phyloP scores from a whole-genome alignment of 495 filamentous ascomycete genomes.

The Podospora didyma region DNA sequence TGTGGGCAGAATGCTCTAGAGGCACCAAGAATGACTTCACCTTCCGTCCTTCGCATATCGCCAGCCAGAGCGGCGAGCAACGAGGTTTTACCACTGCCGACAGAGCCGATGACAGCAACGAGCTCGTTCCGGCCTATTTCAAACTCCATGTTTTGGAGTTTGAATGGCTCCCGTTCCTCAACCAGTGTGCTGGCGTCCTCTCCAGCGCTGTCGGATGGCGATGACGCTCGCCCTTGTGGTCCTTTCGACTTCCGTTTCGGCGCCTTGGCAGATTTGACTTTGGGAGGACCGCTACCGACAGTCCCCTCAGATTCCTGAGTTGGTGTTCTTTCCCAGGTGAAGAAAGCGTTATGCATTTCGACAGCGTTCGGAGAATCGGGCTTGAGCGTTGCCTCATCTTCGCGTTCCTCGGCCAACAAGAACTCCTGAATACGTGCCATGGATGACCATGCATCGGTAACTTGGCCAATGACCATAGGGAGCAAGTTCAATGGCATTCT shows the following conservation, averaged over 20 bases:
- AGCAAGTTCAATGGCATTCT: constrained; percentile 86
- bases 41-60: constrained; percentile 83
- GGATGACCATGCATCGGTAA: constrained; percentile 84
- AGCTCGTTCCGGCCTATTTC: constrained; percentile 77
- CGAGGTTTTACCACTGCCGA: constrained; percentile 90
- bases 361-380: constrained; percentile 63
- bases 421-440: constrained; percentile 83
- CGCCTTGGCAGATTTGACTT: constrained; percentile 34
- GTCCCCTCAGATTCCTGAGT: constrained; percentile 53
- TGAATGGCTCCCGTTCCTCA: constrained; percentile 70
- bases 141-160: constrained; percentile 69
- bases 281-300: constrained; percentile 23
- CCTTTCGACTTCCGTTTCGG: constrained; percentile 27
- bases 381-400: constrained; percentile 66
- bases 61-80: constrained; percentile 86
- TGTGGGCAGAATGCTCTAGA: constrained; percentile 88
- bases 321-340: constrained; percentile 85
- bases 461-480: constrained; percentile 81
- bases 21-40: constrained; percentile 69
- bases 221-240: constrained; percentile 20
- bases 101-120: constrained; percentile 83
- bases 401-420: constrained; percentile 76
- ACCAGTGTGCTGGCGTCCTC: constrained; percentile 53
- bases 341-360: constrained; percentile 67
- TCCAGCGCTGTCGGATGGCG: constrained; percentile 21